Evolutionary conservation across 1,284 basidiomycete species (phyloP).

Genomic region (Coniophora puteana): DNA sequence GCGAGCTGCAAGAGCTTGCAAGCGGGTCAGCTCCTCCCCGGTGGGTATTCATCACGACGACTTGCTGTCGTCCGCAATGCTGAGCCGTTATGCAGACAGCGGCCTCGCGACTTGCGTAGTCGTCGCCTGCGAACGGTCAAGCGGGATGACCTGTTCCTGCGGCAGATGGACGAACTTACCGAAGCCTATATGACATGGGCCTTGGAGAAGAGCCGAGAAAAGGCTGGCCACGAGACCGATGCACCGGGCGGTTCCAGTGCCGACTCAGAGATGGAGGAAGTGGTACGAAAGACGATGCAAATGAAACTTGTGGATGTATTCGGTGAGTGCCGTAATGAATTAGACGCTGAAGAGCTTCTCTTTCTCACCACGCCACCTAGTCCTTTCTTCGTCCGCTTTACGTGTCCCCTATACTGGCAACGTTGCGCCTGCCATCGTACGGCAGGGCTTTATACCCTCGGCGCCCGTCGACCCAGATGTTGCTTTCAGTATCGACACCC

Average conservation of each 20-base stretch:
- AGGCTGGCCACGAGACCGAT: no score
- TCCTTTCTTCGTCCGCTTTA: background rate
- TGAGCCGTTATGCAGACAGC: no score
- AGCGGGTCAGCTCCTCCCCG: no score
- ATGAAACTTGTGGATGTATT: constrained; percentile 5
- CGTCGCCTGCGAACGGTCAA: background rate
- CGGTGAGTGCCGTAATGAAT: constrained; percentile 2
- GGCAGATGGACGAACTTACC: background rate
- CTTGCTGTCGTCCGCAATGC: no score
- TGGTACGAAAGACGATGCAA: background rate
- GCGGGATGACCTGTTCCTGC: background rate
- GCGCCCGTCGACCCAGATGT: constrained; percentile 7
- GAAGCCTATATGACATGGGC: background rate
- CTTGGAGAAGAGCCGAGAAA: no score
- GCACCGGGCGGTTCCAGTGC: no score
- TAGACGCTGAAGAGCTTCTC: constrained; percentile 1
- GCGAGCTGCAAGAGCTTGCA: background rate
- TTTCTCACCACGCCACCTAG: background rate
- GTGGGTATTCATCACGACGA: no score
- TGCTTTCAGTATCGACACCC: constrained; percentile 6
- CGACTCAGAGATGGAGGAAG: background rate
- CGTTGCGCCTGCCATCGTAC: constrained; percentile 3
- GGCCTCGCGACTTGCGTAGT: background rate
- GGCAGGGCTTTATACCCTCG: constrained; percentile 11
- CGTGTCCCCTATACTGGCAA: no score